A percentile compares a stretch with the other conserved stretches of the same genome.
phyloP scores from a whole-genome alignment of 1,284 basidiomycete genomes.

The Bjerkandera adusta region DNA sequence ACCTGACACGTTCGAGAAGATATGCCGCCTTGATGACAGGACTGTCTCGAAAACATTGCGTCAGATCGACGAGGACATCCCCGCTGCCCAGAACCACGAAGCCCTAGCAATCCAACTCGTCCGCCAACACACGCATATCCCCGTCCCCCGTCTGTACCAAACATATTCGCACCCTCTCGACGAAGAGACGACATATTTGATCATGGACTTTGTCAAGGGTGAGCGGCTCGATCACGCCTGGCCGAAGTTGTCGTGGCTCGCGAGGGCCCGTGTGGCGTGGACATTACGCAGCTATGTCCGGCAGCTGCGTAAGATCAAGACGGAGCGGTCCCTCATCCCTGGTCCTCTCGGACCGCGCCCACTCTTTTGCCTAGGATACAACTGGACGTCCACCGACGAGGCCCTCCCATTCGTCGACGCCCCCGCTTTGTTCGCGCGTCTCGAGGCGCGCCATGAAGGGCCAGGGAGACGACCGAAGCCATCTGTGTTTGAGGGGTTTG shows the following conservation, averaged over 20 bases:
- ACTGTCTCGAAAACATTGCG: too few species aligned
- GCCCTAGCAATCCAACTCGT: constrained; percentile 20
- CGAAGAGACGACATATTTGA: constrained; percentile 12
- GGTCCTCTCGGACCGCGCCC: constrained; percentile 16
- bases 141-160: constrained; percentile 23
- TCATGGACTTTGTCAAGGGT: constrained; percentile 28
- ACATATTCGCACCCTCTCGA: constrained; percentile 6
- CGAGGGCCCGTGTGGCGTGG: constrained; percentile 25
- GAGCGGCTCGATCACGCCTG: constrained; percentile 24
- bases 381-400: too few species aligned
- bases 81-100: background rate
- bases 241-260: constrained; percentile 21
- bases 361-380: too few species aligned
- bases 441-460: too few species aligned
- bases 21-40: too few species aligned
- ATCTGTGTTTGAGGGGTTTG: too few species aligned
- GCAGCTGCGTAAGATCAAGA: constrained; percentile 25
- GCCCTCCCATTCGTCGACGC: too few species aligned
- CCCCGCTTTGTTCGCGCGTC: too few species aligned
- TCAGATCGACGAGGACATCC: too few species aligned
- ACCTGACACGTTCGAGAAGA: too few species aligned
- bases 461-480: too few species aligned
- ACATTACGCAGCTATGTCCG: constrained; percentile 28
- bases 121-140: constrained; percentile 21
- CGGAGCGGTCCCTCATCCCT: constrained; percentile 10